These are phyloP conservation scores for Termitomyces heimii DNA, from an alignment of 768 basidiomycete genomes.

Conservation along the genomic window DNA sequence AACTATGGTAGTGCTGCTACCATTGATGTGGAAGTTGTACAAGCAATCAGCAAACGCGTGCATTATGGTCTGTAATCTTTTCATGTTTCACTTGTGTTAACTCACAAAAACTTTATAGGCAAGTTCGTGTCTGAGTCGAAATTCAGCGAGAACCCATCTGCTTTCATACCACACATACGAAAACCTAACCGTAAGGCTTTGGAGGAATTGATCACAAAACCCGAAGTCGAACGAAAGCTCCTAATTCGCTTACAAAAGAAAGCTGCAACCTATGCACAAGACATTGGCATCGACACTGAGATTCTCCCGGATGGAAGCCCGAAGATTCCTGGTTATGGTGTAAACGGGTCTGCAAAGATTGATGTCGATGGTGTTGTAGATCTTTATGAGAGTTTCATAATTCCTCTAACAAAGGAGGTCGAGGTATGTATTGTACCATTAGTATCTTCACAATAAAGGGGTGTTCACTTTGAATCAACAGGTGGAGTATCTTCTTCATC, in stretches of 20 bases:
- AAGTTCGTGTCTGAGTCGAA: constrained; percentile 99
- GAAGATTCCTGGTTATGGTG: constrained; percentile 26
- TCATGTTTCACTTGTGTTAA: background rate
- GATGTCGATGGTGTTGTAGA: constrained; percentile 91
- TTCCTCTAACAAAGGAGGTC: constrained; percentile 96
- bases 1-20: constrained; percentile 97
- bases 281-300: constrained; percentile 66
- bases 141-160: constrained; percentile 78
- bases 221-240: constrained; percentile 86
- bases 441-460: background rate
- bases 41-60: constrained; percentile 95
- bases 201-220: constrained; percentile 91
- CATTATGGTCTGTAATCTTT: constrained; percentile 82
- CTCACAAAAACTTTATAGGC: constrained; percentile 41
- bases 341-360: constrained; percentile 54
- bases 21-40: constrained; percentile 93
- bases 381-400: constrained; percentile 92
- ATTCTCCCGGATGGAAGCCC: constrained; percentile 6
- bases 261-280: constrained; percentile 72
- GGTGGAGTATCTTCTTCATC: constrained; percentile 93
- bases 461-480: constrained; percentile 22
- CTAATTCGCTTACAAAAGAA: constrained; percentile 85
- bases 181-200: constrained; percentile 72
- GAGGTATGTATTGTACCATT: constrained; percentile 55
- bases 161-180: constrained; percentile 90